Conservation (phyloP, 352 stramenopile species). For the Plasmopara halstedii region DNA sequence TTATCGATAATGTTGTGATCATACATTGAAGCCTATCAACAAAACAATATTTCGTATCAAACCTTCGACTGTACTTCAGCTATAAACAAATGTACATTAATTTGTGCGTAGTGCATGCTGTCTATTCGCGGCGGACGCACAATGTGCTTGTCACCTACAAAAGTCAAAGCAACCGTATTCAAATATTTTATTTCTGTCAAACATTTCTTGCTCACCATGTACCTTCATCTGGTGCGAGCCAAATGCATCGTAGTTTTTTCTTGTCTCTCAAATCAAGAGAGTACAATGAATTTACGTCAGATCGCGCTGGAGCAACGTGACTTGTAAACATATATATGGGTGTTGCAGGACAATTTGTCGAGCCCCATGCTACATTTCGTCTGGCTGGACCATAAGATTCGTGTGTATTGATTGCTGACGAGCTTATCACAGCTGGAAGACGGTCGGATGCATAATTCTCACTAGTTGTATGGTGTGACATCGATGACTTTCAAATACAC, state of each 20-base stretch:
- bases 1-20: constrained; percentile 51
- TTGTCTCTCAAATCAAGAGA: constrained; percentile 51
- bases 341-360: background rate
- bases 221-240: constrained; percentile 65
- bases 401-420: background rate
- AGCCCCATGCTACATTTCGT: constrained; percentile 8
- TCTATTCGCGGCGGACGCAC: constrained; percentile 47
- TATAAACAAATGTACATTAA: constrained; percentile 32
- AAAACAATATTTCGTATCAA: too few relatives aligned
- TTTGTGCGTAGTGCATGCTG: constrained; percentile 54
- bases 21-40: constrained; percentile 40
- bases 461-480: constrained; percentile 8
- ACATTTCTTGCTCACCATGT: constrained; percentile 1
- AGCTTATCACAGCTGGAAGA: constrained; percentile 19
- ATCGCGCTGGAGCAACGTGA: constrained; percentile 5
- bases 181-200: background rate
- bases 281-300: constrained; percentile 11
- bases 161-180: background rate
- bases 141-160: constrained; percentile 47
- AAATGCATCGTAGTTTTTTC: constrained; percentile 61
- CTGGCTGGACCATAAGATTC: background rate
- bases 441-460: background rate
- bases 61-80: too few relatives aligned
- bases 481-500: background rate
- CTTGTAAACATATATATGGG: constrained; percentile 24